Evolutionary conservation across 2,329 filamentous ascomycete species (phyloP).

Genomic region (Periconia sp.): DNA sequence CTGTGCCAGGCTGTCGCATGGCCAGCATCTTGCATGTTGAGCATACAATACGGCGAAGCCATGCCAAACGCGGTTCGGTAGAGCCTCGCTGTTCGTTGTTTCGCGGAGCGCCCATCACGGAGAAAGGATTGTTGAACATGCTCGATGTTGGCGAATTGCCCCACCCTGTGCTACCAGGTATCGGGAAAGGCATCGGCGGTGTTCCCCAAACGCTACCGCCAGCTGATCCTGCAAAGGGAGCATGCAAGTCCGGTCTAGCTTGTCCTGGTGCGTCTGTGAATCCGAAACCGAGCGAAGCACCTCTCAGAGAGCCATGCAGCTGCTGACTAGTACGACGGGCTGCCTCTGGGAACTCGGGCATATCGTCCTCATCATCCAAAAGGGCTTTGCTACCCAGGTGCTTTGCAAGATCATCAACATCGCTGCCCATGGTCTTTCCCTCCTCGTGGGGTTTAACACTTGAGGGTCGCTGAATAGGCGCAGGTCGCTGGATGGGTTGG

Average conservation of each 20-base stretch:
- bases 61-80: slow-evolving; percentile 32
- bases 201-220: slow-evolving; percentile 46
- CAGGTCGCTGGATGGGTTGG: slow-evolving; percentile 77
- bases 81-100: slow-evolving; percentile 26
- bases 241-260: slow-evolving; percentile 35
- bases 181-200: slow-evolving; percentile 45
- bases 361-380: slow-evolving; percentile 59
- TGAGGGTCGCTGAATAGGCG: slow-evolving; percentile 84
- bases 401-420: slow-evolving; percentile 71
- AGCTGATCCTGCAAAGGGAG: slow-evolving; percentile 31
- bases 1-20: slow-evolving; percentile 47
- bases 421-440: slow-evolving; percentile 45
- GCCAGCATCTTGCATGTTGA: slow-evolving; percentile 71
- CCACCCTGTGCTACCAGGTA: slow-evolving; percentile 41
- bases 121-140: slow-evolving; percentile 37
- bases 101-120: slow-evolving; percentile 24
- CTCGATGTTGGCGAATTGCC: slow-evolving; percentile 41
- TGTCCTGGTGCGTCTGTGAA: slow-evolving; percentile 38
- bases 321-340: slow-evolving; percentile 44
- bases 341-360: slow-evolving; percentile 65
- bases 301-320: slow-evolving; percentile 31
- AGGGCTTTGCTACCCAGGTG: slow-evolving; percentile 91
- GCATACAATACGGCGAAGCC: slow-evolving; percentile 63
- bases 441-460: slow-evolving; percentile 64
- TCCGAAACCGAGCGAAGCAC: slow-evolving; percentile 34